phyloP scores from a whole-genome alignment of 495 filamentous ascomycete species.

The Tricharina praecox region DNA sequence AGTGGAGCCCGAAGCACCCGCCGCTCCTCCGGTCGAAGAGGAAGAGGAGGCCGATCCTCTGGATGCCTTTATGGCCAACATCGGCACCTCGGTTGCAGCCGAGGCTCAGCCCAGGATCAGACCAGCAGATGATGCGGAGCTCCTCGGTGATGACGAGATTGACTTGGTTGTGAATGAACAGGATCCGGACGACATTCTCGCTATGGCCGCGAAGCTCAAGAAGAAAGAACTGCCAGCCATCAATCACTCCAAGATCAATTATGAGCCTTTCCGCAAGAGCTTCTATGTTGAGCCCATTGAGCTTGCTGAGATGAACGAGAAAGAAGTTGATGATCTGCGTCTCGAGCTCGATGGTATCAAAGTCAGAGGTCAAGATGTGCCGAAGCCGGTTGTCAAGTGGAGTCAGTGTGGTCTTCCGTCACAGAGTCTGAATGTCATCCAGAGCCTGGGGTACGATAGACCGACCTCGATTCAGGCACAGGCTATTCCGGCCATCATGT shows the following conservation, averaged over 20 bases:
- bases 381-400: conserved; percentile 91
- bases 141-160: conserved; percentile 46
- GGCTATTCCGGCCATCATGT: conserved; percentile 88
- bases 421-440: conserved; percentile 76
- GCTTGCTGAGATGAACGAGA: conserved; percentile 66
- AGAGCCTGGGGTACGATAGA: conserved; percentile 64
- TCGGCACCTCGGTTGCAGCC: conserved; percentile 39
- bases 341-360: conserved; percentile 90
- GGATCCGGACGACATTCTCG: conserved; percentile 68
- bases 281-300: conserved; percentile 88
- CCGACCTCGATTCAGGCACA: conserved; percentile 92
- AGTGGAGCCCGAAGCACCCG: conserved; percentile 34
- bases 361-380: conserved; percentile 66
- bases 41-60: conserved; percentile 71
- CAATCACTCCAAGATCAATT: conserved; percentile 68
- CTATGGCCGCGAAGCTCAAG: conserved; percentile 65
- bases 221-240: conserved; percentile 86
- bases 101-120: conserved; percentile 24
- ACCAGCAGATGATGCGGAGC: conserved; percentile 9
- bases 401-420: conserved; percentile 81
- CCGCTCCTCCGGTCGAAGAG: conserved; percentile 27
- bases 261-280: conserved; percentile 74
- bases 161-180: conserved; percentile 56
- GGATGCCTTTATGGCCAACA: conserved; percentile 85
- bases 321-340: conserved; percentile 63